These are phyloP conservation scores for Ustilago lituana DNA, from an alignment of 1,284 basidiomycete genomes.

Conservation along the genomic window DNA sequence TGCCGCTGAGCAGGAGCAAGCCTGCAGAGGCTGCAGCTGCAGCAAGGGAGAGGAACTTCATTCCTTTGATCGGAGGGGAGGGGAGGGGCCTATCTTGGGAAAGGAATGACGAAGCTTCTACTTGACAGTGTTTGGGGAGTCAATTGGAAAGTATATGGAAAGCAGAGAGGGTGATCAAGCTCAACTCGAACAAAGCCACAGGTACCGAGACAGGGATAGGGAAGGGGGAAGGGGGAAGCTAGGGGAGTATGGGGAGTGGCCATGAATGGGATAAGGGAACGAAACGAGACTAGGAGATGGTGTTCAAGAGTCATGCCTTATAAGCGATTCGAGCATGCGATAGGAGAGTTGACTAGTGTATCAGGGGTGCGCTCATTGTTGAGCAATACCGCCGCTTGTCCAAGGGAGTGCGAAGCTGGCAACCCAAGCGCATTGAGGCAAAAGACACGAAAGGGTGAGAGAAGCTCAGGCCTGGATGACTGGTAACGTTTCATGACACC, in stretches of 20 bases:
- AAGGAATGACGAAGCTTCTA: not conserved
- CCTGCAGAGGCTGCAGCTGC: conserved; percentile 36
- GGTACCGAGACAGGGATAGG: not conserved
- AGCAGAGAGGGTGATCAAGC: conserved; percentile 1
- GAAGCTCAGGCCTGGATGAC: too few relatives aligned
- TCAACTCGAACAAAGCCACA: not conserved
- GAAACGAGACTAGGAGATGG: not conserved
- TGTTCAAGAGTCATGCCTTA: not conserved
- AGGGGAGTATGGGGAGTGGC: not conserved
- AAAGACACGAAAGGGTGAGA: too few relatives aligned
- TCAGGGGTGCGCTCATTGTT: not conserved
- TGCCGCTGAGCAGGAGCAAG: conserved; percentile 25
- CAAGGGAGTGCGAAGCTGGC: too few relatives aligned
- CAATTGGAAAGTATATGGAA: conserved; percentile 4
- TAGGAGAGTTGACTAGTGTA: not conserved
- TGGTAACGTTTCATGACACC: too few relatives aligned
- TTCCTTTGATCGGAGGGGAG: not conserved
- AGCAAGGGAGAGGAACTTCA: conserved; percentile 44
- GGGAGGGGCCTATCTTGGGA: not conserved
- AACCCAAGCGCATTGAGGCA: too few relatives aligned
- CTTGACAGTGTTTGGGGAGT: not conserved
- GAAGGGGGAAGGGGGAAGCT: not conserved
- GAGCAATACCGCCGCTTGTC: too few relatives aligned
- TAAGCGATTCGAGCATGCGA: conserved; percentile 1
- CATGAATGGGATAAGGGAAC: conserved; percentile 10